Evolutionary conservation across 805 yeast genomes (phyloP), one percentile per base, ranked within the genome.

Genomic region (Candida argentea): DNA sequence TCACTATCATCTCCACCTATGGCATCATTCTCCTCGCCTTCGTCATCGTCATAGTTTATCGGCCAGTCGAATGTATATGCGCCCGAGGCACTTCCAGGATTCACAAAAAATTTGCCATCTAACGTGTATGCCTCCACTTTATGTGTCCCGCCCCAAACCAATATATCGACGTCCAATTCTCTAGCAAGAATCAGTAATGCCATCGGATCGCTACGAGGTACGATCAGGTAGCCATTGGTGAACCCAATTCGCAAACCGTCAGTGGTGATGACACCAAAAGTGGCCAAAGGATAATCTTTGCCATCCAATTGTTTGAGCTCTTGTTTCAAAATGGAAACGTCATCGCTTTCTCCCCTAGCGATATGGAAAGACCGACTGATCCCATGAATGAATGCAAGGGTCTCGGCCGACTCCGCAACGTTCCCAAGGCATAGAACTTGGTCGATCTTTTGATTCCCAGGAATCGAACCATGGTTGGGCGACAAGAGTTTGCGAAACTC

Each of bases 51-150:
- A 18, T 18, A 18, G 9, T 18, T 18, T 7, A 8, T 10, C 20
- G 20, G 20, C 10, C 7, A 18, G 27, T 51, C 56, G 18, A 81
- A 68, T 24, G 69, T 67, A 39, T 69, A 73, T 0, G 96, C 95
- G 15, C 98, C 98, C 0, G 96, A 87, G 23, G 94, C 94, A 47
- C 94, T 80, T 0, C 98, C 98, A 0, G 98, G 97, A 50, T 84
- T 89, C n/a, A 91, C 69, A 46, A 91, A 91, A 50, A 87, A 84
- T 53, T 83, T 84, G 14, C 93, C 94, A 39, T 86, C 97, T 33
- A 87, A 58, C 6, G 91, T 82, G 46, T 86, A 89, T 0, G 96
- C 95, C 47, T 89, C 97, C 4, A 85, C 93, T 38, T 75, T 73
- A 49, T 85, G 94, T 2, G 94, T 80, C 0, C 95, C 94, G 9